A percentile compares a stretch with the other conserved stretches of the same genome.
Evolutionary conservation across 2,329 filamentous ascomycete genomes (phyloP).

Genomic region (Diaporthe nobilis): DNA sequence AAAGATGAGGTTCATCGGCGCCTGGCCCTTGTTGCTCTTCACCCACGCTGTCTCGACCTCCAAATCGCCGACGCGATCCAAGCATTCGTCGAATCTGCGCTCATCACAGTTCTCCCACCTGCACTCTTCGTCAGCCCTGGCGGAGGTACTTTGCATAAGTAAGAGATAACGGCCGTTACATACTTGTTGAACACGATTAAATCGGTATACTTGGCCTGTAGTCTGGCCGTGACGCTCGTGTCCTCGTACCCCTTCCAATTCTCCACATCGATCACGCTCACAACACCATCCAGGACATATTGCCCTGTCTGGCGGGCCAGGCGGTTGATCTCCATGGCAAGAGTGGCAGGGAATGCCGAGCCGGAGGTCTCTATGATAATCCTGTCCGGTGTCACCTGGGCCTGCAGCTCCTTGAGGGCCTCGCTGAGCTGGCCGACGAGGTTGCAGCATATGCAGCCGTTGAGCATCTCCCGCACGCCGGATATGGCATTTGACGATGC

Average conservation of each 20-base stretch:
- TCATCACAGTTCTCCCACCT: slow-evolving; percentile 82
- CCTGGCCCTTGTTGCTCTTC: slow-evolving; percentile 85
- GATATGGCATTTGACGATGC: slow-evolving; percentile 86
- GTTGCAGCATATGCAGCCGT: slow-evolving; percentile 99
- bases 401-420: slow-evolving; percentile 81
- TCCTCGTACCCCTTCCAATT: slow-evolving; percentile 96
- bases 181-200: slow-evolving; percentile 89
- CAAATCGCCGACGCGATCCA: slow-evolving; percentile 85
- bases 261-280: slow-evolving; percentile 93
- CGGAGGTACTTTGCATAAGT: no score
- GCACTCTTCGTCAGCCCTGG: not conserved
- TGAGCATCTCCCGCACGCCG: slow-evolving; percentile 92
- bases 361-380: slow-evolving; percentile 96
- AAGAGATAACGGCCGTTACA: not conserved
- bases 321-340: slow-evolving; percentile 91
- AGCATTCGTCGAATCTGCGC: slow-evolving; percentile 79
- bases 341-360: slow-evolving; percentile 87
- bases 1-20: slow-evolving; percentile 84
- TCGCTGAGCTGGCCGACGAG: slow-evolving; percentile 91
- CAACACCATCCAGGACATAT: slow-evolving; percentile 87
- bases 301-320: slow-evolving; percentile 76
- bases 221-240: slow-evolving; percentile 87
- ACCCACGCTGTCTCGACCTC: slow-evolving; percentile 86
- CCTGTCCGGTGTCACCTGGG: slow-evolving; percentile 75
- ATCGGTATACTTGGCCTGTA: slow-evolving; percentile 93